Percentiles rank a stretch among this genome's conserved stretches.
These are phyloP conservation scores for Blastomyces parvus DNA, from an alignment of 2,329 filamentous ascomycete genomes.

Conservation along the genomic window DNA sequence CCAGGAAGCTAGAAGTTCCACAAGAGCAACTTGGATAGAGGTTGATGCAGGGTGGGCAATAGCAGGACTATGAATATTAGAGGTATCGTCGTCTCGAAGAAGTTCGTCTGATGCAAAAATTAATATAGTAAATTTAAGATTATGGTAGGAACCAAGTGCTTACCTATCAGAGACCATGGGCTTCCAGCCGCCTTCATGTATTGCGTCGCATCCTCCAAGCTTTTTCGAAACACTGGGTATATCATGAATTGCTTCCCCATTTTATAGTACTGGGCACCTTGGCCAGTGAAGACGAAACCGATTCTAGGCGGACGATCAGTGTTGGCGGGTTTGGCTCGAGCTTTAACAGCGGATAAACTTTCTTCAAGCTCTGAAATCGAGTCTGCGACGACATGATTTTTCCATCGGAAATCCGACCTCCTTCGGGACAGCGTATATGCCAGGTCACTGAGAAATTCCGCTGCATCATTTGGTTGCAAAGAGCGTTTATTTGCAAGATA, in stretches of 20 bases:
- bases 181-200: constrained; percentile 13
- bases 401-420: constrained; percentile 8
- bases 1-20: constrained; percentile 22
- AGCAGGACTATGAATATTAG: constrained; percentile 19
- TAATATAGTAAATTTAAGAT: constrained; percentile 6
- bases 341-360: constrained; percentile 3
- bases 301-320: constrained; percentile 11
- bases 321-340: constrained; percentile 7
- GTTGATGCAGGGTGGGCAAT: constrained; percentile 27
- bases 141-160: neutral
- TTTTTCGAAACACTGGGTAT: constrained; percentile 17
- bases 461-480: neutral
- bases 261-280: constrained; percentile 28
- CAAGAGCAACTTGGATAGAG: constrained; percentile 28
- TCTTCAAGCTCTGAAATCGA: constrained; percentile 7
- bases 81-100: constrained; percentile 8
- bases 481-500: neutral
- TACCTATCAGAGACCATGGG: constrained; percentile 13
- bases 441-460: constrained; percentile 9
- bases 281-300: constrained; percentile 28
- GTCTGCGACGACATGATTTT: neutral
- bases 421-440: constrained; percentile 11
- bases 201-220: constrained; percentile 14
- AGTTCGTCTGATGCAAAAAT: constrained; percentile 14
- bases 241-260: constrained; percentile 27